These are phyloP conservation scores for Endocalyx cinctus DNA, from an alignment of 2,329 filamentous ascomycete genomes.

Conservation along the genomic window DNA sequence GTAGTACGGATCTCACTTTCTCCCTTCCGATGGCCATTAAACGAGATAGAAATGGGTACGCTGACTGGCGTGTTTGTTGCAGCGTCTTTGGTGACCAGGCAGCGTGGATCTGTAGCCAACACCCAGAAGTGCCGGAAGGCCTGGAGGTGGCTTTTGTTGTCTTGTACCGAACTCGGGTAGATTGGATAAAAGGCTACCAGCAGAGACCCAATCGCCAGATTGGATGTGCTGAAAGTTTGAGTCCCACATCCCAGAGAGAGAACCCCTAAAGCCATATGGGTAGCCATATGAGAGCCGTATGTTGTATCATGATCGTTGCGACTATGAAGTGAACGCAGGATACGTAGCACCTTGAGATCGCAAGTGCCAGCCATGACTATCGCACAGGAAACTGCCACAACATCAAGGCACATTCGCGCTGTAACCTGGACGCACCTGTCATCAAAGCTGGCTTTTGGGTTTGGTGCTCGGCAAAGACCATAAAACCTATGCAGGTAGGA, in stretches of 20 bases:
- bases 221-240: slow-evolving; percentile 83
- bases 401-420: slow-evolving; percentile 84
- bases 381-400: slow-evolving; percentile 74
- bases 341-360: slow-evolving; percentile 78
- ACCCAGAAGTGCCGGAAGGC: slow-evolving; percentile 98
- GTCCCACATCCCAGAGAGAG: slow-evolving; percentile 92
- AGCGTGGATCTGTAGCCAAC: slow-evolving; percentile 82
- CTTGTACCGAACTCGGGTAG: slow-evolving; percentile 82
- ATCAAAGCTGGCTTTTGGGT: slow-evolving; percentile 60
- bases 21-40: slow-evolving; percentile 28
- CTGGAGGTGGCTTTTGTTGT: slow-evolving; percentile 92
- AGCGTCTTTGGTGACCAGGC: slow-evolving; percentile 81
- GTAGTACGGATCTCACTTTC: slow-evolving; percentile 41
- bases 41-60: slow-evolving; percentile 63
- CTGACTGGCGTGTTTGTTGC: slow-evolving; percentile 76
- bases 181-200: slow-evolving; percentile 92
- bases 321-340: slow-evolving; percentile 82
- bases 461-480: slow-evolving; percentile 55
- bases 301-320: slow-evolving; percentile 78
- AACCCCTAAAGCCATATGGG: slow-evolving; percentile 85
- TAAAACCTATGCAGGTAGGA: slow-evolving; percentile 85
- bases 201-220: slow-evolving; percentile 79
- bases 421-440: slow-evolving; percentile 77
- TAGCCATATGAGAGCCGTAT: slow-evolving; percentile 90
- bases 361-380: slow-evolving; percentile 96